Conservation (phyloP, 2,329 filamentous ascomycete species). For the Aspergillus novofumigatus region DNA sequence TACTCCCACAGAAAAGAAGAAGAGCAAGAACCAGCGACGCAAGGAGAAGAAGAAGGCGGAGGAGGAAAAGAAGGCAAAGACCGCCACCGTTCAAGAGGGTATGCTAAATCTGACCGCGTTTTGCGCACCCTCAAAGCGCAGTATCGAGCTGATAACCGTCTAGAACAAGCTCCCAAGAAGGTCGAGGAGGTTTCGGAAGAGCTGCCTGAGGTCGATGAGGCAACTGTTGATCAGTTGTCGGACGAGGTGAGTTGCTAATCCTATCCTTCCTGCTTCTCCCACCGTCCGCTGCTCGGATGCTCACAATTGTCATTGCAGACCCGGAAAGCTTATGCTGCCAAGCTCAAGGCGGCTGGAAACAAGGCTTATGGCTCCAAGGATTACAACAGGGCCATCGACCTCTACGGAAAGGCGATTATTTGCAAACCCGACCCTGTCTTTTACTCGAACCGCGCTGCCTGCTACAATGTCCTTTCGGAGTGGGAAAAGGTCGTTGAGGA, state of each 20-base stretch:
- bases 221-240: conserved; percentile 44
- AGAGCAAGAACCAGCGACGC: conserved; percentile 85
- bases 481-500: conserved; percentile 98
- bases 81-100: conserved; percentile 38
- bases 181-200: conserved; percentile 57
- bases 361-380: conserved; percentile 93
- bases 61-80: conserved; percentile 52
- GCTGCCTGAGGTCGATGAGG: conserved; percentile 60
- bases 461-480: conserved; percentile 86
- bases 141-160: conserved; percentile 16
- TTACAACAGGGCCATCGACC: conserved; percentile 86
- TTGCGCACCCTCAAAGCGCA: conserved; percentile 25
- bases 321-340: conserved; percentile 79
- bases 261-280: neutral
- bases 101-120: conserved; percentile 29
- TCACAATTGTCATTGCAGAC: conserved; percentile 48
- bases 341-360: conserved; percentile 93
- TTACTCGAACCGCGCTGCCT: conserved; percentile 97
- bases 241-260: conserved; percentile 39
- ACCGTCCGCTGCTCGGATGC: neutral
- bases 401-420: conserved; percentile 92
- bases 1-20: conserved; percentile 54
- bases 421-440: conserved; percentile 98
- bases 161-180: conserved; percentile 42
- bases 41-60: conserved; percentile 60